Conservation (phyloP, 495 filamentous ascomycete species). For the Trichoderma erinaceum region DNA sequence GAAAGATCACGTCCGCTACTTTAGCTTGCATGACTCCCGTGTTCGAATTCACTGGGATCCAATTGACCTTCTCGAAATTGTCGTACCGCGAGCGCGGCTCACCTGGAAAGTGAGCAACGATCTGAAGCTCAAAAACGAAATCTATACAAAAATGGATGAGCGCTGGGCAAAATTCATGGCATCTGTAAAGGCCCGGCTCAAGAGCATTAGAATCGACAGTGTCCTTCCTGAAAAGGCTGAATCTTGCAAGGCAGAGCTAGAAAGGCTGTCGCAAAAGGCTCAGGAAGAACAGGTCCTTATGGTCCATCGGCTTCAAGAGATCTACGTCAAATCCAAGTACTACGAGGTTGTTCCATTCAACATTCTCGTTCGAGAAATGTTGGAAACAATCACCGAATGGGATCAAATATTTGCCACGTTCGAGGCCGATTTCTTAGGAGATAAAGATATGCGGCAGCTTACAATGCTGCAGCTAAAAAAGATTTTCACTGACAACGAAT, state of each 20-base stretch:
- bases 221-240: conserved; percentile 81
- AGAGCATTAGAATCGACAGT: conserved; percentile 82
- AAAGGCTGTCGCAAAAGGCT: conserved; percentile 63
- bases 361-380: conserved; percentile 73
- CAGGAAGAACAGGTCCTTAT: conserved; percentile 72
- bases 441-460: conserved; percentile 91
- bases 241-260: conserved; percentile 73
- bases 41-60: conserved; percentile 87
- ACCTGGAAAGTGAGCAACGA: conserved; percentile 98
- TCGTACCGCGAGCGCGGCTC: conserved; percentile 80
- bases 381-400: conserved; percentile 92
- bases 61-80: conserved; percentile 89
- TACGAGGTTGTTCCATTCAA: conserved; percentile 96
- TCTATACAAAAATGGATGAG: conserved; percentile 70
- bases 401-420: conserved; percentile 84
- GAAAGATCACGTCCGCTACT: conserved; percentile 84
- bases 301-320: conserved; percentile 72
- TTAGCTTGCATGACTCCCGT: conserved; percentile 79
- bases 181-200: conserved; percentile 76
- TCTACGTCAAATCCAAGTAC: conserved; percentile 87
- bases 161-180: conserved; percentile 77
- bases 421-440: conserved; percentile 90
- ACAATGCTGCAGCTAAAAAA: conserved; percentile 90
- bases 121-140: conserved; percentile 83
- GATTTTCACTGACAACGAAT: conserved; percentile 86